Percentiles rank a stretch among this genome's conserved stretches.
phyloP scores from a whole-genome alignment of 768 basidiomycete genomes.

The Hemileccinum rubropunctum region DNA sequence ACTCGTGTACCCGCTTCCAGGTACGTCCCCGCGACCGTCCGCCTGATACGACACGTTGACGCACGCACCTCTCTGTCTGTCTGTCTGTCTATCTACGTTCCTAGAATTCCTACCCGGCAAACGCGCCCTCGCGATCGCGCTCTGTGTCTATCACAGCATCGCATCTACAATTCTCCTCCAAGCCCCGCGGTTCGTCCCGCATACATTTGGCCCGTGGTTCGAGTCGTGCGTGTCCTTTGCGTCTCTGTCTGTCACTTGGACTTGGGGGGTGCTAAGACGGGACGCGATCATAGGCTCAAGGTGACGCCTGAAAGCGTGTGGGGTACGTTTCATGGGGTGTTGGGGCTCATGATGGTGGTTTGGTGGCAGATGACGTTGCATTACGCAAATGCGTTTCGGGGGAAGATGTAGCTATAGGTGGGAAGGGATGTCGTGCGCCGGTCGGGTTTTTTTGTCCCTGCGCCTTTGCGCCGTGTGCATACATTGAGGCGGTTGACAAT shows the following conservation, averaged over 20 bases:
- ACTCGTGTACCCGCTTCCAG: conserved; percentile 70
- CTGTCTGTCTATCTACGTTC: too few relatives aligned
- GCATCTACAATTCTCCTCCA: conserved; percentile 73
- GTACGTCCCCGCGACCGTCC: conserved; percentile 40
- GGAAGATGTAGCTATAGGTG: conserved; percentile 1
- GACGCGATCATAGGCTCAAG: conserved; percentile 23
- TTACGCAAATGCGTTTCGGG: conserved; percentile 41
- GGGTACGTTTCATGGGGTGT: conserved; percentile 68
- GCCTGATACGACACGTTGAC: too few relatives aligned
- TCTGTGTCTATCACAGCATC: conserved; percentile 74
- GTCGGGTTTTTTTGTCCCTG: too few relatives aligned
- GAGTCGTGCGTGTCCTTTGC: conserved; percentile 60
- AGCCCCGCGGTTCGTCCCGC: conserved; percentile 77
- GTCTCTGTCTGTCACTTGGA: neutral
- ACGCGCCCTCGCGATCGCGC: conserved; percentile 72
- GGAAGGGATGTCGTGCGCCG: too few relatives aligned
- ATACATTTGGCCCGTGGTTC: conserved; percentile 55
- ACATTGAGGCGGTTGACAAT: too few relatives aligned
- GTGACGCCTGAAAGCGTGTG: conserved; percentile 72
- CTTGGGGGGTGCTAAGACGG: neutral
- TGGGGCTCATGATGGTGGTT: conserved; percentile 67
- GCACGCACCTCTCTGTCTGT: too few relatives aligned
- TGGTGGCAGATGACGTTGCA: conserved; percentile 84
- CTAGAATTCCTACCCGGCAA: conserved; percentile 86
- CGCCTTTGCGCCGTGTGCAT: too few relatives aligned